Conservation (phyloP, 2,329 filamentous ascomycete genomes). For the Penicillium brevicompactum region DNA sequence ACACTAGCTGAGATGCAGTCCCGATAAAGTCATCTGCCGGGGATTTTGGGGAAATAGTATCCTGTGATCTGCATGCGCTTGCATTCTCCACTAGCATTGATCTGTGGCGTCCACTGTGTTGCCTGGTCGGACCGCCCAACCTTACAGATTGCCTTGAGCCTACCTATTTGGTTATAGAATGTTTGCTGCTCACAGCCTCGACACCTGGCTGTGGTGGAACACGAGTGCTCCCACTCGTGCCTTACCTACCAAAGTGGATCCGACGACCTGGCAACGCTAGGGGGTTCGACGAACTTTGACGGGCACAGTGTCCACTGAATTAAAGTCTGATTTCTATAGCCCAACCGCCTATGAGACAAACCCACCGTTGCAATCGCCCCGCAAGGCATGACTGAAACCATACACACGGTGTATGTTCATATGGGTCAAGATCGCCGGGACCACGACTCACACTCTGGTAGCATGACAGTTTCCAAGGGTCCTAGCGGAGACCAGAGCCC, state of each 20-base stretch:
- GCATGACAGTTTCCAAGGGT: not conserved
- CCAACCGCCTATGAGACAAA: not conserved
- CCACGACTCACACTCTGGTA: not conserved
- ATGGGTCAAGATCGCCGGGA: not conserved
- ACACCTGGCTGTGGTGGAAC: not conserved
- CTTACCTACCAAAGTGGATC: not conserved
- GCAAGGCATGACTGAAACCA: not conserved
- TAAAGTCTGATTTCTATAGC: not conserved
- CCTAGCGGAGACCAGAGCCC: not conserved
- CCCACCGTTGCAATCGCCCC: not conserved
- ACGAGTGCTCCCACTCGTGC: not conserved
- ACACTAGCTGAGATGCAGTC: not conserved
- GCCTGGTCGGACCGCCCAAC: not conserved
- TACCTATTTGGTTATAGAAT: too few species aligned
- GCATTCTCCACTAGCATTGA: slow-evolving; percentile 9
- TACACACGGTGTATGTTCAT: not conserved
- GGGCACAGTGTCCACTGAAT: not conserved
- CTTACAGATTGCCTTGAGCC: too few species aligned
- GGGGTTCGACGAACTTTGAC: not conserved
- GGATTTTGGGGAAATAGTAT: slow-evolving; percentile 4
- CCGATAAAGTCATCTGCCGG: not conserved
- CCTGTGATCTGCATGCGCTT: slow-evolving; percentile 14
- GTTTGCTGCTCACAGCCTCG: too few species aligned
- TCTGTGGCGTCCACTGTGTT: not conserved
- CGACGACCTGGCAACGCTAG: not conserved